Base-by-base conservation (phyloP, 1,284 basidiomycete species). In the Flammula alnicola region DNA sequence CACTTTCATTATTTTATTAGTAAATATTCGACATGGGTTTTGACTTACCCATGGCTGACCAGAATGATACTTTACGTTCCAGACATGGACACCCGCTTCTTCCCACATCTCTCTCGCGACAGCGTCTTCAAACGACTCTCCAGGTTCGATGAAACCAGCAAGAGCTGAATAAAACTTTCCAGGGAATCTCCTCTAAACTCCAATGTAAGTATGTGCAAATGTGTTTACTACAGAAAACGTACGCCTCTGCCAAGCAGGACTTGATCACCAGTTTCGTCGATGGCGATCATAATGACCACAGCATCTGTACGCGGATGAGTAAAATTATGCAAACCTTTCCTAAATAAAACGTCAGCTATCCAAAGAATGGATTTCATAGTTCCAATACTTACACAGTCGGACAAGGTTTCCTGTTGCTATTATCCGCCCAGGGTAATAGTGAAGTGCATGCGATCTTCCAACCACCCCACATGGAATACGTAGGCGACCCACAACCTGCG, bases 61-160 rank as follows among this genome's bases (percentile, higher is more conserved):
- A 40, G 90, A 92, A 69, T 93, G 95, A 72, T 98, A 98, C 55
- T 79, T 77, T 8, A 96, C 84, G 54, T 91, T 80, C 72, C 86
- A 89, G 6, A 95, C 91, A 35, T 79, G 81, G 16, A 98, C 81
- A 4, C 96, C 96, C 0, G 93, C 91, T 69, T 98, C 96, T 68
- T 98, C 96, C 81, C 93, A 89, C 60, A 97, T 89, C 70, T 98
- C 96, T 25, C 96, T 80, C 53, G 84, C 80, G 12, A 98, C 95
- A 0, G 95, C 90, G 59, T 98, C 95, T 69, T 99, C 96, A 56
- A 98, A 90, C 0, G 88, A 85, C 70, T 97, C 95, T n/a, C 90
- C 94, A 2, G 93, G 91, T 66, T 97, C 94, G 47, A 93, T 83
- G 64, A 96, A 97, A 1, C 94, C 94, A 1, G 93, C 93, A 16